Conservation (phyloP, 495 filamentous ascomycete genomes). For the Hypoxylon fuscum region DNA sequence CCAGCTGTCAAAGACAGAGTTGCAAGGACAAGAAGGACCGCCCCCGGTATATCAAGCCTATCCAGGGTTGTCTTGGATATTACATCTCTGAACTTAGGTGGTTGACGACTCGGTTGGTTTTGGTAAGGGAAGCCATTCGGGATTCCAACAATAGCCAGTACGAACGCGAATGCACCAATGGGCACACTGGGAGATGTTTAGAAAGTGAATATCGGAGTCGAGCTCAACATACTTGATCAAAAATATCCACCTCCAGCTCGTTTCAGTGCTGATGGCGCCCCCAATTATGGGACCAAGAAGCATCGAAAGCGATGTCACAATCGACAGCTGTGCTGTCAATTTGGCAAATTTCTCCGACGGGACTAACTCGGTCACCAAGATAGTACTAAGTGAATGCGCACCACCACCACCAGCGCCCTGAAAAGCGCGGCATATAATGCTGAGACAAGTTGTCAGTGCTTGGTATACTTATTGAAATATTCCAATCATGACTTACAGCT, state of each 20-base stretch:
- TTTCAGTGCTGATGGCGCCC: slow-evolving; percentile 46
- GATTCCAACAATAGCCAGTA: slow-evolving; percentile 3
- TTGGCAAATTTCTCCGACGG: slow-evolving; percentile 35
- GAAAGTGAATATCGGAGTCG: slow-evolving; percentile 12
- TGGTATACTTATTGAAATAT: not conserved
- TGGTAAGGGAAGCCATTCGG: slow-evolving; percentile 22
- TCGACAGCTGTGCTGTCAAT: slow-evolving; percentile 22
- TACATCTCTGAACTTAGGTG: not conserved
- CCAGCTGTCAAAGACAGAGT: slow-evolving; percentile 30
- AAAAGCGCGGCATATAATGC: slow-evolving; percentile 50
- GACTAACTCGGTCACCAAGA: slow-evolving; percentile 49
- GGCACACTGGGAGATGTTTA: slow-evolving; percentile 14
- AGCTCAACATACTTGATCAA: slow-evolving; percentile 25
- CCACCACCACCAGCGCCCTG: slow-evolving; percentile 57
- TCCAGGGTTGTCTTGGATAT: not conserved
- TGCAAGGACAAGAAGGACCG: slow-evolving; percentile 32
- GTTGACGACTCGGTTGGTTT: slow-evolving; percentile 6
- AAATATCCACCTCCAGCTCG: slow-evolving; percentile 57
- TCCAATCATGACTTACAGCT: slow-evolving; percentile 47
- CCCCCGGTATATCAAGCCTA: slow-evolving; percentile 26
- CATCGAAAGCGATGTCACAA: slow-evolving; percentile 32
- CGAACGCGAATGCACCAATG: not conserved
- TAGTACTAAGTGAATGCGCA: slow-evolving; percentile 45
- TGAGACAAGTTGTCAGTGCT: slow-evolving; percentile 1
- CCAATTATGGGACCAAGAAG: slow-evolving; percentile 55